Percentiles rank a stretch among this genome's conserved stretches.
These are phyloP conservation scores for Brachypodium distachyon DNA, from an alignment of 202 grass and related monocot genomes.

Conservation along the genomic window DNA sequence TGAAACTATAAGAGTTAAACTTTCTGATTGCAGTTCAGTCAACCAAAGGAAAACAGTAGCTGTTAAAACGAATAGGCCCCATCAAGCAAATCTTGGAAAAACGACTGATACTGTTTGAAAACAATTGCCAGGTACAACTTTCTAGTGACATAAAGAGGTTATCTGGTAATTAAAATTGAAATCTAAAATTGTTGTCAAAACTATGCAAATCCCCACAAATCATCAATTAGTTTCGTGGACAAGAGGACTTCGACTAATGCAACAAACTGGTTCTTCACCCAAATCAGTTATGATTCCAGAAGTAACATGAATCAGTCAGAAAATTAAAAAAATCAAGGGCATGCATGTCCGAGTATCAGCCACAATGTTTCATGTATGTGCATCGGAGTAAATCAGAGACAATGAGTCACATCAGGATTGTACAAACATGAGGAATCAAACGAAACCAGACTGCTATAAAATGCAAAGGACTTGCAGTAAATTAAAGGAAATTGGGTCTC, in stretches of 20 bases:
- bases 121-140: not conserved
- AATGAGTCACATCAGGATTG: not conserved
- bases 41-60: not conserved
- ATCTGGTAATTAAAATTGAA: not conserved
- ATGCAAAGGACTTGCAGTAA: not conserved
- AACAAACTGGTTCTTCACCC: not conserved
- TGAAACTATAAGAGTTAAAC: not conserved
- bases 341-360: not conserved
- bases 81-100: not conserved
- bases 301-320: not conserved
- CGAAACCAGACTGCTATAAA: not conserved
- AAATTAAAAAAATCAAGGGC: not conserved
- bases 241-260: not conserved
- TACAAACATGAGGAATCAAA: not conserved
- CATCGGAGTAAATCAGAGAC: not conserved
- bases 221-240: not conserved
- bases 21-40: not conserved
- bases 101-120: not conserved
- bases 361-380: not conserved
- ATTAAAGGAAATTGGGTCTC: slow-evolving; percentile 15
- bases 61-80: not conserved
- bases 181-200: not conserved
- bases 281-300: slow-evolving; percentile 7
- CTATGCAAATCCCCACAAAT: not conserved
- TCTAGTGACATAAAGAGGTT: not conserved